A percentile compares a stretch with the other conserved stretches of the same genome.
Conservation (phyloP, 495 filamentous ascomycete species). For the Terfezia claveryi region DNA sequence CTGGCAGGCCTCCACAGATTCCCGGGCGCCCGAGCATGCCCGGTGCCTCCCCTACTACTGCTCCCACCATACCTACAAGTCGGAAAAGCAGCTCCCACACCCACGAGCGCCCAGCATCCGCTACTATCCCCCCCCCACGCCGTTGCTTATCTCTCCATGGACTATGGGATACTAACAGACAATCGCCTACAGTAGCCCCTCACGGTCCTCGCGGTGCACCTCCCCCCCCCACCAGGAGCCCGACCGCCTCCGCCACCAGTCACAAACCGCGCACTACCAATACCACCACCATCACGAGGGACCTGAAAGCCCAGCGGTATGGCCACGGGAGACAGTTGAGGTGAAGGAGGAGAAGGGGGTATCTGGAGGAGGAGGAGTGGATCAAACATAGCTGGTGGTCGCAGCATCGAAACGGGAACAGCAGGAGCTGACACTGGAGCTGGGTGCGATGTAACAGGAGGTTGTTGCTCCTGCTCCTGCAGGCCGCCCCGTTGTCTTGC, state of each 20-base stretch:
- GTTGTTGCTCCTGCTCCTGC: too few relatives aligned
- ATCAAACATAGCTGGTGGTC: too few relatives aligned
- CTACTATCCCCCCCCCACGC: slow-evolving; percentile 12
- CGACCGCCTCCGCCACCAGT: slow-evolving; percentile 29
- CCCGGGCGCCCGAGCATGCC: slow-evolving; percentile 28
- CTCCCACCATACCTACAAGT: slow-evolving; percentile 21
- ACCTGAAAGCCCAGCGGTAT: background rate
- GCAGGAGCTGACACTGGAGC: too few relatives aligned
- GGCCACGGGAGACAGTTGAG: too few relatives aligned
- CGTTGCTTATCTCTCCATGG: slow-evolving; percentile 24
- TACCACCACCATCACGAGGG: slow-evolving; percentile 28
- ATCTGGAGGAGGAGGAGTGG: too few relatives aligned
- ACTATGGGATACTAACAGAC: background rate
- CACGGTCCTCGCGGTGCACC: slow-evolving; percentile 23
- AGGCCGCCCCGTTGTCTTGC: too few relatives aligned
- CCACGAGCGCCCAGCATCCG: background rate
- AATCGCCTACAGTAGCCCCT: slow-evolving; percentile 19
- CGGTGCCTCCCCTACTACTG: slow-evolving; percentile 21
- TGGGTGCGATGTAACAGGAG: too few relatives aligned
- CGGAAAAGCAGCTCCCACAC: slow-evolving; percentile 4
- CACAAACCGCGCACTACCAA: slow-evolving; percentile 21
- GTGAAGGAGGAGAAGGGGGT: too few relatives aligned
- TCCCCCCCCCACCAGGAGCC: slow-evolving; percentile 23
- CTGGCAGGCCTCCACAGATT: slow-evolving; percentile 25
- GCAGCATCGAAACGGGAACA: too few relatives aligned